These are phyloP conservation scores for Neofusicoccum umdonicola DNA, from an alignment of 2,329 filamentous ascomycete species.

Conservation along the genomic window DNA sequence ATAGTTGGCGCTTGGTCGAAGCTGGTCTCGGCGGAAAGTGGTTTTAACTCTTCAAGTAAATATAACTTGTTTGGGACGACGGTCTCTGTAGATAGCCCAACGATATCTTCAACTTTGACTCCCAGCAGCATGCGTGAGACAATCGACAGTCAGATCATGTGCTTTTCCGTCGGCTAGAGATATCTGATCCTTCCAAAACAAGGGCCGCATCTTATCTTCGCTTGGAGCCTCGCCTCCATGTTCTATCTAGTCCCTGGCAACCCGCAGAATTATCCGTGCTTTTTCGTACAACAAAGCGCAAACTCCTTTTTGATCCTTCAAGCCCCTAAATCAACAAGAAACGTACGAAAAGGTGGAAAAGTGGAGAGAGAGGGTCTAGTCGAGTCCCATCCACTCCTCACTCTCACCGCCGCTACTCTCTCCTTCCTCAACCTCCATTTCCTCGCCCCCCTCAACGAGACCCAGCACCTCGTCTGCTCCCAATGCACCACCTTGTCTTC, in stretches of 20 bases:
- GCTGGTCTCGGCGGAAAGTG: neutral
- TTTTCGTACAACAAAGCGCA: neutral
- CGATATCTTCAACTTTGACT: neutral
- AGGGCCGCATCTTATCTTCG: neutral
- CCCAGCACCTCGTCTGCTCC: neutral
- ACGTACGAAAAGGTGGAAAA: neutral
- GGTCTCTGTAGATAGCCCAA: neutral
- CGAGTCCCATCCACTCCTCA: conserved; percentile 14
- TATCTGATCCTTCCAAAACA: neutral
- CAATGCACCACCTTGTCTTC: conserved; percentile 21
- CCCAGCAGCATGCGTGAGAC: neutral
- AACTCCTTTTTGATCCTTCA: conserved; percentile 2
- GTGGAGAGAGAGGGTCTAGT: neutral
- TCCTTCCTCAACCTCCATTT: conserved; percentile 5
- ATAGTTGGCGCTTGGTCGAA: neutral
- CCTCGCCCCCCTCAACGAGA: conserved; percentile 1
- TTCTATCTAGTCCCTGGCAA: neutral
- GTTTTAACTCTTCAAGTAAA: neutral
- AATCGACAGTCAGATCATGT: neutral
- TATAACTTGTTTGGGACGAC: neutral
- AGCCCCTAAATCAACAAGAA: conserved; percentile 3
- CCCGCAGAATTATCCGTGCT: conserved; percentile 3
- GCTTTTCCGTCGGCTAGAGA: neutral
- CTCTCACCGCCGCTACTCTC: neutral
- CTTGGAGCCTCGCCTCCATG: neutral